Evolutionary conservation across 148 eudicot genomes (phyloP), one percentile per base, ranked within the genome.

Genomic region (Silene conica): DNA sequence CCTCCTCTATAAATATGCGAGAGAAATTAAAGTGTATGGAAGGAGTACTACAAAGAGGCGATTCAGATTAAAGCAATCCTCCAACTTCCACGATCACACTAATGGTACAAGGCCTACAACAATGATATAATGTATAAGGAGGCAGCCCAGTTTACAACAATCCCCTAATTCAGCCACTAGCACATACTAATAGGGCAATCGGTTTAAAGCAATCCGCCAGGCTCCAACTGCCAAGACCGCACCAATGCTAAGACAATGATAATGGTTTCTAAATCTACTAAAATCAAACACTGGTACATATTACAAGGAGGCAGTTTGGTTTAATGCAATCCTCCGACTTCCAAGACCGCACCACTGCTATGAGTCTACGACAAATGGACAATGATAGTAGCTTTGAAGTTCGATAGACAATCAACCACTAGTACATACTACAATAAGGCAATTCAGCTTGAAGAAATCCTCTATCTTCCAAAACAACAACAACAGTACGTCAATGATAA

Each of bases 401-500:
- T 65, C 15, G 16, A 31, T 45, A 1, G 25, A 2, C 22, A 59
- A 59, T 59, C 25, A 59, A 16, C 63, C 63, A 59, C 63, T 48
- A 48, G 14, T 48, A 48, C 54, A 48, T 48, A n/a, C n/a, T n/a
- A n/a, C n/a, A 63, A 73, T 43, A 22, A 28, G 58, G 61, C 77
- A 74, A 25, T 52, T 50, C 28, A 9, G 20, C 3, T 48, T 20
- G 3, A 19, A 46, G 8, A 6, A 59, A 72, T 1, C 8, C 22
- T 28, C 45, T n/a, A 64, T 34, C 48, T 28, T 16, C 12, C 48
- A 64, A 15, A 8, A 15, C 69, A 48, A 34, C 48, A 6, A 18
- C 48, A 18, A 4, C 6, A 9, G 8, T 16, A 15, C 21, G n/a
- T 16, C 13, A 18, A 34, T 38, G 14, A 64, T 34, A 34, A 63